Evolutionary conservation across 306 rosid genomes (phyloP), one percentile per base, ranked within the genome.

Genomic region (Luffa acutangula): DNA sequence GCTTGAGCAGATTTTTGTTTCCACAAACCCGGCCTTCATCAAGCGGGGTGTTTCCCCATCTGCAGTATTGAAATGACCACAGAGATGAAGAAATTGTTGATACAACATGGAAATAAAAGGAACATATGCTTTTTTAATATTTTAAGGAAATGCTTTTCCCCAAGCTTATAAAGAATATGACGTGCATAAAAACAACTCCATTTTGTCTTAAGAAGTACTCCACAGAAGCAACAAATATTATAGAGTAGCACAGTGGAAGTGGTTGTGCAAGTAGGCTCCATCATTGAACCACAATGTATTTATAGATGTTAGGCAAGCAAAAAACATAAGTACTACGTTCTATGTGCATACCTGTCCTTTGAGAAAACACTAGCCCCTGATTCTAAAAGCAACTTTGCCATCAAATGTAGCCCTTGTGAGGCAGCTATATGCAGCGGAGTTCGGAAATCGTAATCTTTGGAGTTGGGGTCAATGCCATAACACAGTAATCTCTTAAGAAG

Each of bases 11-110:
- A 81, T 89, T 93, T 84, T 88, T 89, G 84, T 95, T 95, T 83
- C 97, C 99, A 79, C 91, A 87, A 87, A 81, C 90, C 43, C 89
- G 90, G 64, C 88, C 93, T 83, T 91, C 99, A 86, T 90, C 94
- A 51, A 95, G 80, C 5, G 99, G 98, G 73, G 97, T 93, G 80
- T 91, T 91, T 85, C 99, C 97, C 97, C 99, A 91, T 87, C 99
- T 95, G 86, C 67, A 78, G 71, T 11, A 62, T 43, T 12, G 20
- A 73, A 73, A 73, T 31, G 3, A 49, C 31, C 78, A 73, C 12
- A 48, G 4, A 21, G 13, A 33, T 7, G 45, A 49, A 25, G 45
- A 76, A 48, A 3, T 69, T n/a, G 15, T 41, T 69, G 51, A 69
- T 41, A 9, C 51, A 39, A 66, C 39, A 37, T 66, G 74, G 14